Conservation (phyloP, 1,284 basidiomycete species). For the Coniferiporia sulphurascens region DNA sequence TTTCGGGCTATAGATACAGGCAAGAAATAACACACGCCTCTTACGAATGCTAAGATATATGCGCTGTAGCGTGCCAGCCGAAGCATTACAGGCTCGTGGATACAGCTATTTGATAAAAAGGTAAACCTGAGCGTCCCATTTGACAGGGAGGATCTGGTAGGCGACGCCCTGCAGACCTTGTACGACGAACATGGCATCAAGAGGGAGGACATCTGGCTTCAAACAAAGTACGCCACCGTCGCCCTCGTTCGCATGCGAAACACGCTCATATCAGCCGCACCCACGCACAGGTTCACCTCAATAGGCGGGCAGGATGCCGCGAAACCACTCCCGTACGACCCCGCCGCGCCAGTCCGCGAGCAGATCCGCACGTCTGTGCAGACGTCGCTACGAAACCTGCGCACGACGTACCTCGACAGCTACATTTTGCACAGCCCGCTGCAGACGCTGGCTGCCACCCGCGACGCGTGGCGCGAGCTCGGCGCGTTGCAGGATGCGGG, state of each 20-base stretch:
- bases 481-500: too few species aligned
- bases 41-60: background rate
- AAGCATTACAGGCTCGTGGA: background rate
- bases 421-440: too few species aligned
- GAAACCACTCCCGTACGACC: conserved; percentile 65
- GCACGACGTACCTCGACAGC: too few species aligned
- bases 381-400: too few species aligned
- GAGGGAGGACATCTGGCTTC: conserved; percentile 44
- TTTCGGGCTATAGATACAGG: conserved; percentile 79
- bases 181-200: conserved; percentile 47
- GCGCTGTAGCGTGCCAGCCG: background rate
- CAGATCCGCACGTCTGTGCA: too few species aligned
- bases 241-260: too few species aligned
- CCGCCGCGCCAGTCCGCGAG: conserved; percentile 40
- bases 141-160: background rate
- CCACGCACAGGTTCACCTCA: too few species aligned
- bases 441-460: too few species aligned
- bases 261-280: too few species aligned
- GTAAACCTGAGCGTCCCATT: background rate
- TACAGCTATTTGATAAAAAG: background rate
- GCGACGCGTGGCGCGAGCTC: too few species aligned
- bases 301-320: too few species aligned
- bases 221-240: too few species aligned
- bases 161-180: conserved; percentile 47
- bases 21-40: conserved; percentile 26